A percentile compares a stretch with the other conserved stretches of the same genome.
These are phyloP conservation scores for Neoboletus magnificus DNA, from an alignment of 768 basidiomycete genomes.

Conservation along the genomic window DNA sequence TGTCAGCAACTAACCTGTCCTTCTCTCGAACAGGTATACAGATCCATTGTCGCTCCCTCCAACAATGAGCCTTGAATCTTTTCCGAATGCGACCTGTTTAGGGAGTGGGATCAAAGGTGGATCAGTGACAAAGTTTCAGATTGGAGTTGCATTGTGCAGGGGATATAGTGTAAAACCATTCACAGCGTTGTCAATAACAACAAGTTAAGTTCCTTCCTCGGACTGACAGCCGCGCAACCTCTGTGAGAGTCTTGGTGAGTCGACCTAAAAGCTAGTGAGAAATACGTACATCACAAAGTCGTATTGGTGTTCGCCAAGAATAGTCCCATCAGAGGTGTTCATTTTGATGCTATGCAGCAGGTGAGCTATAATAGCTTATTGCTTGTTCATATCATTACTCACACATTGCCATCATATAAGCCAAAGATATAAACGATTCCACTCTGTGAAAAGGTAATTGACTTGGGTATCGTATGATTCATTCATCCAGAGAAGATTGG, in stretches of 20 bases:
- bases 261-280: neutral
- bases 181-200: constrained; percentile 8
- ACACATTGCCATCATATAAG: constrained; percentile 10
- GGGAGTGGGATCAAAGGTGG: neutral
- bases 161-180: constrained; percentile 7
- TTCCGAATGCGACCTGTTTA: constrained; percentile 10
- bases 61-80: constrained; percentile 4
- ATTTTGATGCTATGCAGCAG: neutral
- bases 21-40: constrained; percentile 9
- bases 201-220: neutral
- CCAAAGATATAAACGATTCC: constrained; percentile 1
- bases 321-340: neutral
- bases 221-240: neutral
- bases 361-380: neutral
- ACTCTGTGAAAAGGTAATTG: neutral
- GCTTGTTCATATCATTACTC: neutral
- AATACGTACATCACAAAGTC: constrained; percentile 4
- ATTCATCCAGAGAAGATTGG: neutral
- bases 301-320: constrained; percentile 1
- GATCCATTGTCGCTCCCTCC: constrained; percentile 7
- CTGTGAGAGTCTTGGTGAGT: neutral
- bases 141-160: neutral
- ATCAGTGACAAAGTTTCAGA: neutral
- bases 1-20: neutral
- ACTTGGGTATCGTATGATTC: neutral